Base-by-base conservation (phyloP, 805 yeast species). In the Martiniozyma abietophila region DNA sequence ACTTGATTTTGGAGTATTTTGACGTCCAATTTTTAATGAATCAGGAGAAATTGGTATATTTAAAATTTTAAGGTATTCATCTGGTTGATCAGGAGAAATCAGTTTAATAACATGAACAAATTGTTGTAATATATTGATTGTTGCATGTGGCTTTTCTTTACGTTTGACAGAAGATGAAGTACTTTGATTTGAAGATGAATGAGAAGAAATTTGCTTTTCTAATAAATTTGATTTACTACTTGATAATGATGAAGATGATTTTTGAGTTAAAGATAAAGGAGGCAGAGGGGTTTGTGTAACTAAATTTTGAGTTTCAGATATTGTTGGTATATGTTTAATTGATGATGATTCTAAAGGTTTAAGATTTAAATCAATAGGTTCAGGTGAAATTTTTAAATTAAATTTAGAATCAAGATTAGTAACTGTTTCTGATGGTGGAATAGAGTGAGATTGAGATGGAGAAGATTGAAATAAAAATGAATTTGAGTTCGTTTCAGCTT, bases 1-100 rank as follows among this genome's bases (percentile, higher is more conserved):
- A 36, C 67, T 65, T 29, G 67, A 64, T 41, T 67, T 69, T 3
- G 82, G 65, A 43, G 80, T 81, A 12, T 82, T 78, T 30, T 95
- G 97, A 36, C 99, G 70, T 2, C 99, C 99, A 17, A 92, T 64
- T 51, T 84, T 84, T 34, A 88, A 59, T 3, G 84, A 76, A 10
- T 82, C 86, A 0, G 99, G 98, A 39, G 64, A 67, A 38, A 72
- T 67, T 1, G 97, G 96, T 6, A 92, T 76, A 10, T 73, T 74
- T 25, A 92, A 62, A 34, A 80, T 76, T 54, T 89, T 92, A 38
- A 76, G 69, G 26, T 47, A 46, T 29, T 76, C 81, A 5, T 49
- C 32, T 52, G 88, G 86, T 32, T 74, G 83, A 55, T 89, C 89
- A 31, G 86, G 59, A 0, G 96, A 77, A 10, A 72, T 56, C 31